Percentiles rank a stretch among this genome's conserved stretches.
These are phyloP conservation scores for Aspergillus viridinutans DNA, from an alignment of 2,329 filamentous ascomycete genomes.

Conservation along the genomic window DNA sequence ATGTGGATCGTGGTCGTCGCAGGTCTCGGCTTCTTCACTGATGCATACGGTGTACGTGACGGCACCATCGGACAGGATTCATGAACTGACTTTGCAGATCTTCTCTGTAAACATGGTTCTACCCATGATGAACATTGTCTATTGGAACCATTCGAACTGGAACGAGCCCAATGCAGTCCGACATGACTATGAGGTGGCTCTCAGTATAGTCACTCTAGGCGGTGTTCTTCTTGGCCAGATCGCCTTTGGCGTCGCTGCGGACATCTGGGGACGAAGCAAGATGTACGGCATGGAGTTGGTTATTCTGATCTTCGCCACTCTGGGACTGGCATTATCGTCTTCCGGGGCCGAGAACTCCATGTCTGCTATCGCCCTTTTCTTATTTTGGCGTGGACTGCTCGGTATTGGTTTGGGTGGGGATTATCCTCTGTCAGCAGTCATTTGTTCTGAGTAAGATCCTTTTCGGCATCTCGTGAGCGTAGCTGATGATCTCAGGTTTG, in stretches of 20 bases:
- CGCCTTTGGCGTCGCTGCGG: conserved; percentile 32
- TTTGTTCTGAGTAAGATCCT: conserved; percentile 51
- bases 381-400: conserved; percentile 41
- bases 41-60: conserved; percentile 10
- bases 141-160: conserved; percentile 2
- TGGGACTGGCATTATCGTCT: conserved; percentile 40
- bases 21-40: conserved; percentile 12
- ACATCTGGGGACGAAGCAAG: conserved; percentile 41
- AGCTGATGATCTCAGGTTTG: conserved; percentile 34
- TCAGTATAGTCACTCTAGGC: conserved; percentile 19
- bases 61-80: too few relatives aligned
- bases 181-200: conserved; percentile 6
- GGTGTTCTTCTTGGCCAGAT: conserved; percentile 28
- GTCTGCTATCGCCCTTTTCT: conserved; percentile 35
- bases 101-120: conserved; percentile 16
- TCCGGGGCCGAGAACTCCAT: conserved; percentile 34
- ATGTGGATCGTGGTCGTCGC: conserved; percentile 12
- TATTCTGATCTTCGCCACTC: conserved; percentile 39
- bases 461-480: not conserved
- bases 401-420: conserved; percentile 58
- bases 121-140: conserved; percentile 10
- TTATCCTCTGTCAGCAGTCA: conserved; percentile 62
- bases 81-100: conserved; percentile 7
- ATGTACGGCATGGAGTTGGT: conserved; percentile 46
- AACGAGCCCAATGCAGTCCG: not conserved